Evolutionary conservation across 2,329 filamentous ascomycete genomes (phyloP).

Genomic region (Aspergillus sp.): DNA sequence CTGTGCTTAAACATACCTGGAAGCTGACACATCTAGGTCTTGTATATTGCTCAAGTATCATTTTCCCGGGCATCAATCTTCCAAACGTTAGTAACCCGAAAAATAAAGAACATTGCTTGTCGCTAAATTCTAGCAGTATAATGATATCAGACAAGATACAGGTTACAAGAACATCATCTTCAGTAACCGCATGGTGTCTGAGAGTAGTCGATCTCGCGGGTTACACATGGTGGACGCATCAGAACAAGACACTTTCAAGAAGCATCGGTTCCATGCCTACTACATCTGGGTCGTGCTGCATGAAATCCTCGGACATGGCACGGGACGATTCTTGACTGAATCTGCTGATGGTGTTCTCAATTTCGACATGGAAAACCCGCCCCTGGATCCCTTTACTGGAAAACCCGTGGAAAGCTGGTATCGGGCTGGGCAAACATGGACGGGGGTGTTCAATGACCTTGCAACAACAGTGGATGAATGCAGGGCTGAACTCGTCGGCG

Average conservation of each 20-base stretch:
- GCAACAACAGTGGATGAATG: constrained; percentile 64
- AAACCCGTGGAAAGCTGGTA: constrained; percentile 57
- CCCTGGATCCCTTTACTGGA: constrained; percentile 57
- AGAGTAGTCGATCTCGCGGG: constrained; percentile 17
- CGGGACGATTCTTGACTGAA: constrained; percentile 63
- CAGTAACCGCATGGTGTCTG: constrained; percentile 51
- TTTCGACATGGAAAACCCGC: constrained; percentile 60
- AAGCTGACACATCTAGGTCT: constrained; percentile 33
- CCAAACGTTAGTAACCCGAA: constrained; percentile 49
- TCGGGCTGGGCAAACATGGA: constrained; percentile 65
- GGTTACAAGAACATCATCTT: constrained; percentile 86
- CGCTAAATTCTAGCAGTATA: constrained; percentile 50
- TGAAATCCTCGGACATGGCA: constrained; percentile 66
- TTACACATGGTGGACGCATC: constrained; percentile 15
- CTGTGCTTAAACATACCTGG: neutral
- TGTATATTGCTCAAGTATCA: constrained; percentile 48
- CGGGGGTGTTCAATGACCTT: constrained; percentile 59
- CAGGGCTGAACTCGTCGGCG: constrained; percentile 46
- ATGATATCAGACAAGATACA: constrained; percentile 75
- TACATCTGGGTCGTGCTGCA: constrained; percentile 43
- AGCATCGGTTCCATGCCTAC: constrained; percentile 18
- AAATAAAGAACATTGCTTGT: neutral
- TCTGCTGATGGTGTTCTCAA: constrained; percentile 39
- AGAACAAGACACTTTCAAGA: constrained; percentile 13
- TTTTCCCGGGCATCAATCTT: constrained; percentile 49